phyloP scores from a whole-genome alignment of 176 grass and related monocot species.

The Carex scoparia region DNA sequence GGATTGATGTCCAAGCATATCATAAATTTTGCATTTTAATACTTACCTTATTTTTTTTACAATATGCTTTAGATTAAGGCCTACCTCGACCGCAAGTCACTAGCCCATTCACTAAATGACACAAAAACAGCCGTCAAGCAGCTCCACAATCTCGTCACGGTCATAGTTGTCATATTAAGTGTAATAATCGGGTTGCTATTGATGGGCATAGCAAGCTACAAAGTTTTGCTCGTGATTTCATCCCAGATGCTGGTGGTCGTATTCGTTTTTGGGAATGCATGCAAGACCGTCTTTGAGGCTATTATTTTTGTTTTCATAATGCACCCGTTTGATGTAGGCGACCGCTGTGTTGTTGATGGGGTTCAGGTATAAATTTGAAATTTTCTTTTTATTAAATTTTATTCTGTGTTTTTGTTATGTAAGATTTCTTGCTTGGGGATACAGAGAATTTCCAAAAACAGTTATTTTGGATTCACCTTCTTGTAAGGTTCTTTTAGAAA shows the following conservation, averaged over 20 bases:
- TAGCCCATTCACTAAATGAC: constrained; percentile 91
- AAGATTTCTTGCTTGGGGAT: not conserved
- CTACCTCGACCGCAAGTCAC: constrained; percentile 78
- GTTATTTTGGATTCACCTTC: too few species aligned
- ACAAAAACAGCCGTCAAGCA: constrained; percentile 95
- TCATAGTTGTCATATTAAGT: constrained; percentile 55
- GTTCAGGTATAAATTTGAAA: constrained; percentile 46
- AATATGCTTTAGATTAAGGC: constrained; percentile 41
- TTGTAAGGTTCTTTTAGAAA: too few species aligned
- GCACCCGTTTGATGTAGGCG: constrained; percentile 95
- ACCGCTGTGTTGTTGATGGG: constrained; percentile 86
- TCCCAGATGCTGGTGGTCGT: constrained; percentile 85
- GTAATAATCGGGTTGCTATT: constrained; percentile 57
- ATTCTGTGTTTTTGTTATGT: not conserved
- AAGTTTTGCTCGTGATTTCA: constrained; percentile 74
- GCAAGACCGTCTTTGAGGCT: constrained; percentile 88
- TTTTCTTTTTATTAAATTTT: not conserved
- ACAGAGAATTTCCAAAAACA: not conserved
- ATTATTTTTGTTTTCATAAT: constrained; percentile 99
- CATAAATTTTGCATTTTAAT: not conserved
- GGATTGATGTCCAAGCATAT: not conserved
- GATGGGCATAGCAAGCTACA: constrained; percentile 84
- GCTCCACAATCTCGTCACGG: constrained; percentile 74
- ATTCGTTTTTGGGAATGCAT: constrained; percentile 95
- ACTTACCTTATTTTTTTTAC: not conserved